Base-by-base conservation (phyloP, 1,284 basidiomycete species). In the Coniferiporia sulphurascens region DNA sequence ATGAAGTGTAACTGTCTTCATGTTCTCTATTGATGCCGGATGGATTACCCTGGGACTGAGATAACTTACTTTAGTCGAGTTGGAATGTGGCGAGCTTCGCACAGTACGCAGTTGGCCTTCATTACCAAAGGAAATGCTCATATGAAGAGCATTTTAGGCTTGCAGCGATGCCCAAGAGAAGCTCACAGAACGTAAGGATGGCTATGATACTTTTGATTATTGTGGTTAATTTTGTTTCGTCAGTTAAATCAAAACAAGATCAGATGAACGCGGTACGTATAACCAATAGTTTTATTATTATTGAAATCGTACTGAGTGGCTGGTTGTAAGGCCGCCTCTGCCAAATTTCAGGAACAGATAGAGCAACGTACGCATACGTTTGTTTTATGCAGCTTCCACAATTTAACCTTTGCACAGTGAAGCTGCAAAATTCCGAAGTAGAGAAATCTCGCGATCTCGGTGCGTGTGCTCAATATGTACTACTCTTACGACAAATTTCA, bases 151-250 rank as follows among this genome's bases (percentile, higher is more conserved):
- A 3, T 41, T n/a, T 19, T 17, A 52, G 57, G 50, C 57, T 38
- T 49, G 50, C 21, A 51, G 19, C 19, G 17, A 58, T 13, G 57
- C 51, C 10, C 49, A 58, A 53, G 50, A 38, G 5, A 50, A 43
- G 12, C 43, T 58, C n/a, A 43, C 50, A 32, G 51, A 36, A 7
- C 15, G 54, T 56, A 36, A 36, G 54, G 10, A 56, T 13, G n/a
- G 19, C 1, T 21, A 17, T 46, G 8, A 46, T 3, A 9, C n/a
- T n/a, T 17, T 48, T 21, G 5, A 2, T 1, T 0, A 10, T 34
- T 3, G 27, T 34, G 4, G 19, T 4, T 34, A 9, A 12, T 22
- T 19, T 10, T 5, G 10, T 46, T 27, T 32, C 17, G 8, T n/a
- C 10, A 56, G 54, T 17, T 21, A 45, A 56, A 36, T 56, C 46